Evolutionary conservation across 2,329 filamentous ascomycete species (phyloP), one percentile per base, ranked within the genome.

Genomic region (Penicillium sp.): DNA sequence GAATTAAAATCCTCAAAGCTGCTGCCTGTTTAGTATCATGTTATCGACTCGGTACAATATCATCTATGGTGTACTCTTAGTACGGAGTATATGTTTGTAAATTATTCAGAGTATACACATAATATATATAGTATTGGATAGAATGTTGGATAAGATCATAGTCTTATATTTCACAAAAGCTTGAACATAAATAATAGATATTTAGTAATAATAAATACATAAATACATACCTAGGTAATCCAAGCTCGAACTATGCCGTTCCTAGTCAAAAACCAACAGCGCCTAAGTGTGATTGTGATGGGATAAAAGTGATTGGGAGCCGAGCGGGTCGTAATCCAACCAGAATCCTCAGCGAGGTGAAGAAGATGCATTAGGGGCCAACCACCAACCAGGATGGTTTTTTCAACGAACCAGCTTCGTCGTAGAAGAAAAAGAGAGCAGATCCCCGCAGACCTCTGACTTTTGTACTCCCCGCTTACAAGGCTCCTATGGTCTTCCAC

Each of bases 311-410:
- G 64, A 54, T 54, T 52, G 54, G 54, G 53, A 56, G 56, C 61
- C 61, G 64, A 58, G 65, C 61, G 62, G 61, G 60, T 59, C 48
- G 29, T 40, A 46, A 33, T n/a, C 65, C 65, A 67, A 67, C 61
- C 62, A 67, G 54, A 51, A 31, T 29, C 8, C 43, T 25, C 19
- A 23, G 43, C 48, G 35, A 62, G 62, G 65, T 67, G 65, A 67
- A 67, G 56, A 29, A 59, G 60, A 58, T 67, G 65, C 64, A 67
- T 62, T 67, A 66, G 65, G 53, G 57, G 50, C 52, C 52, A 48
- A 56, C 37, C 9, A 40, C 37, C 37, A 40, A 58, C 50, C 25
- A 45, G 45, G 35, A 55, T 31, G 2, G 5, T 7, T 4, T 6
- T 42, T 29, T 37, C 37, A 45, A 56, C 58, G 59, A 67, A 65